Evolutionary conservation across 352 stramenopile species (phyloP).

Genomic region (Phytophthora fragariaefolia): DNA sequence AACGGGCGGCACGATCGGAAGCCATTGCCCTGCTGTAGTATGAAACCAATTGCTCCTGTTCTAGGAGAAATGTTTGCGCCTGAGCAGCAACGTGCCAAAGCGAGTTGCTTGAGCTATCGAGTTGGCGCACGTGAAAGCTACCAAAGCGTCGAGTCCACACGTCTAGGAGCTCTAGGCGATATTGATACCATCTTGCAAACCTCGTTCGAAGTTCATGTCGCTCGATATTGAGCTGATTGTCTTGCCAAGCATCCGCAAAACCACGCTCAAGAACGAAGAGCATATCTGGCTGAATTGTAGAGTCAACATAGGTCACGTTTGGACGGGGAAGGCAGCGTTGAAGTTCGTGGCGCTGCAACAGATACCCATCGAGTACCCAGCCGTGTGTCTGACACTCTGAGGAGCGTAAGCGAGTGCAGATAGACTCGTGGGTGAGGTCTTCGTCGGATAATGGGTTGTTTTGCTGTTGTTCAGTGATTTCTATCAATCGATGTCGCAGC

Average conservation of each 20-base stretch:
- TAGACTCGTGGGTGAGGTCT: slow-evolving; percentile 38
- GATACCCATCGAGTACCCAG: slow-evolving; percentile 71
- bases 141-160: slow-evolving; percentile 57
- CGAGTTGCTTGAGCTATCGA: slow-evolving; percentile 44
- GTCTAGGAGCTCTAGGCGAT: slow-evolving; percentile 56
- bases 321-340: slow-evolving; percentile 29
- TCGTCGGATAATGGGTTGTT: slow-evolving; percentile 26
- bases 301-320: neutral
- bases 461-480: slow-evolving; percentile 8
- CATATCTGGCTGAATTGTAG: slow-evolving; percentile 50
- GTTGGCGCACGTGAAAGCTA: slow-evolving; percentile 52
- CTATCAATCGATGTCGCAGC: slow-evolving; percentile 32
- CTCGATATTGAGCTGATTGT: slow-evolving; percentile 6
- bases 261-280: slow-evolving; percentile 58
- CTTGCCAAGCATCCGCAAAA: slow-evolving; percentile 39
- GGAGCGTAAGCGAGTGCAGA: slow-evolving; percentile 54
- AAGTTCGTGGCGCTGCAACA: slow-evolving; percentile 42
- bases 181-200: slow-evolving; percentile 51
- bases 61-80: slow-evolving; percentile 33
- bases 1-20: slow-evolving; percentile 22
- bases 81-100: slow-evolving; percentile 54
- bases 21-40: slow-evolving; percentile 20
- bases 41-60: slow-evolving; percentile 46
- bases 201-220: slow-evolving; percentile 21
- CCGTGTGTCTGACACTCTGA: slow-evolving; percentile 64